Conservation (phyloP, 257 asterid genomes). For the Solanum rostratum region DNA sequence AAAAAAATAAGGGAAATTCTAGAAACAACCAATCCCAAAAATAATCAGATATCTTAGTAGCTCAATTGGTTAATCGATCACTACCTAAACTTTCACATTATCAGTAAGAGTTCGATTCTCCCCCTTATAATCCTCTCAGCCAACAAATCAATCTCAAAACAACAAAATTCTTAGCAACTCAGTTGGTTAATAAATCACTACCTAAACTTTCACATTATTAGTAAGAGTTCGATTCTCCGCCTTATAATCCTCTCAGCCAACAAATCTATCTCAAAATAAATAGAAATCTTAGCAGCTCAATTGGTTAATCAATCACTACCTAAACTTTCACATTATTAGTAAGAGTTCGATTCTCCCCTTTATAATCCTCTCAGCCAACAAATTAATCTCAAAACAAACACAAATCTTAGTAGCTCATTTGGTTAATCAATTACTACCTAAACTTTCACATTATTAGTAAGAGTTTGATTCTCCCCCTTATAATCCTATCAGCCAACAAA, state of each 20-base stretch:
- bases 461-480: too few relatives aligned
- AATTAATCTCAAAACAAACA: neutral
- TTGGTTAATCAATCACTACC: neutral
- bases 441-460: neutral
- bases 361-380: too few relatives aligned
- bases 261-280: neutral
- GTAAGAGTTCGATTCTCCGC: too few relatives aligned
- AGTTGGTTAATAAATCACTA: neutral
- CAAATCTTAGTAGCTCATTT: neutral
- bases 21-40: neutral
- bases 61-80: neutral
- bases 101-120: too few relatives aligned
- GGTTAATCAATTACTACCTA: neutral
- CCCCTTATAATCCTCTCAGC: too few relatives aligned
- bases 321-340: neutral
- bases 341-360: too few relatives aligned
- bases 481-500: neutral
- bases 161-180: neutral
- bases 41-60: neutral
- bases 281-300: neutral
- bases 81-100: neutral
- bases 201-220: neutral
- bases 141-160: neutral
- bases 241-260: too few relatives aligned
- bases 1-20: neutral